phyloP scores from a whole-genome alignment of 495 filamentous ascomycete species.

The Aspergillus affinis region DNA sequence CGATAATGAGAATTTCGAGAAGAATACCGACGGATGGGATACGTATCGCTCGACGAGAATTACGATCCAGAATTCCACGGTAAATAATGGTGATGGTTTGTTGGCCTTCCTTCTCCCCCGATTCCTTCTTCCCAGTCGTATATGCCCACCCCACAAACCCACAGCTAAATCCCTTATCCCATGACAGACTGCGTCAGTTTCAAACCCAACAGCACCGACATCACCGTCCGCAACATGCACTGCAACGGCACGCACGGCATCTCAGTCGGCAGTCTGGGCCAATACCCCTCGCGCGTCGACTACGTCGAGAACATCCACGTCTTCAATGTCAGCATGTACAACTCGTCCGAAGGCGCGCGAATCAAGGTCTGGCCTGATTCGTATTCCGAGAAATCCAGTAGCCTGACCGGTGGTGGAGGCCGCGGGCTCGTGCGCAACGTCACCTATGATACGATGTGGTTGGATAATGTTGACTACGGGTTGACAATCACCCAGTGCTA shows the following conservation, averaged over 20 bases:
- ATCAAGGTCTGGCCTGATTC: constrained; percentile 16
- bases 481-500: constrained; percentile 10
- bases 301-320: constrained; percentile 11
- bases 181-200: constrained; percentile 12
- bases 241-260: constrained; percentile 17
- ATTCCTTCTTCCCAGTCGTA: background rate
- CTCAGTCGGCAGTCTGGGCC: constrained; percentile 12
- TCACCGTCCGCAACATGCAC: constrained; percentile 8
- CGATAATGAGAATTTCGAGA: background rate
- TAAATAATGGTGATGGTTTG: constrained; percentile 11
- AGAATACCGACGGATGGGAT: constrained; percentile 16
- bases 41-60: constrained; percentile 9
- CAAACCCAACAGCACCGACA: constrained; percentile 12
- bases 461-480: constrained; percentile 8
- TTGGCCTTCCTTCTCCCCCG: too few relatives aligned
- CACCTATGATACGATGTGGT: constrained; percentile 13
- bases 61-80: constrained; percentile 12
- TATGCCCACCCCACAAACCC: background rate
- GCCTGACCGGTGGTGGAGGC: constrained; percentile 3
- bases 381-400: background rate
- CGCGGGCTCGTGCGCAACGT: constrained; percentile 10
- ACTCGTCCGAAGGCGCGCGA: constrained; percentile 6
- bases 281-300: constrained; percentile 9
- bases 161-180: background rate
- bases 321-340: constrained; percentile 14